A percentile compares a stretch with the other conserved stretches of the same genome.
phyloP scores from a whole-genome alignment of 441 rosid species.

The Biscutella auriculata region DNA sequence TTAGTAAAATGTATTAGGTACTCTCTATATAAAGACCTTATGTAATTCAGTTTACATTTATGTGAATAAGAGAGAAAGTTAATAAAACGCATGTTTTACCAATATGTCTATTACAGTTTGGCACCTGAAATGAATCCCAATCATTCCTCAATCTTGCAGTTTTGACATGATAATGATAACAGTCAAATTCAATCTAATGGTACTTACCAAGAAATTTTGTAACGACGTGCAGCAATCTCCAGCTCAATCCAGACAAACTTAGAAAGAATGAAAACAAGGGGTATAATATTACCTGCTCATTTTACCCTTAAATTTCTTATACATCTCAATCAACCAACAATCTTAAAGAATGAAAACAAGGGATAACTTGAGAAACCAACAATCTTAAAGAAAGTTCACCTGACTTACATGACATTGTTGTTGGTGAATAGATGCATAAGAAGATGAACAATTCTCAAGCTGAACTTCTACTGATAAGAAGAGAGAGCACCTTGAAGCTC shows the following conservation, averaged over 20 bases:
- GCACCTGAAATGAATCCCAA: slow-evolving; percentile 48
- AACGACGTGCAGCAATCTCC: slow-evolving; percentile 84
- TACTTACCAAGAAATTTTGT: slow-evolving; percentile 69
- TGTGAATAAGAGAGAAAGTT: no score
- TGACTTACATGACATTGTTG: slow-evolving; percentile 51
- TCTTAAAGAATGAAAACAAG: no score
- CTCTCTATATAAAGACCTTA: no score
- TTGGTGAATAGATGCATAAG: slow-evolving; percentile 78
- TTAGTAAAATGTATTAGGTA: no score
- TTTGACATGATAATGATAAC: not conserved
- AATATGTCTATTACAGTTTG: slow-evolving; percentile 89
- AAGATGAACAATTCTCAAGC: slow-evolving; percentile 79
- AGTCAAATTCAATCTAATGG: slow-evolving; percentile 3
- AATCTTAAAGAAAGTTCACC: slow-evolving; percentile 28
- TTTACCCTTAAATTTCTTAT: slow-evolving; percentile 49
- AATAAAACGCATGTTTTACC: slow-evolving; percentile 89
- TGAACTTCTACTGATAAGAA: slow-evolving; percentile 66
- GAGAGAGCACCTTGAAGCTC: slow-evolving; percentile 84
- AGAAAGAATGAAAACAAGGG: not conserved
- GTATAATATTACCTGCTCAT: slow-evolving; percentile 50
- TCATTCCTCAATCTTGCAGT: not conserved
- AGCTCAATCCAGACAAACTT: no score
- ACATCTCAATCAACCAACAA: slow-evolving; percentile 66
- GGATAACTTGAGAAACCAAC: no score
- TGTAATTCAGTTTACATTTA: no score